These are phyloP conservation scores for Alternaria sp. DNA, from an alignment of 2,329 filamentous ascomycete species.

Conservation along the genomic window DNA sequence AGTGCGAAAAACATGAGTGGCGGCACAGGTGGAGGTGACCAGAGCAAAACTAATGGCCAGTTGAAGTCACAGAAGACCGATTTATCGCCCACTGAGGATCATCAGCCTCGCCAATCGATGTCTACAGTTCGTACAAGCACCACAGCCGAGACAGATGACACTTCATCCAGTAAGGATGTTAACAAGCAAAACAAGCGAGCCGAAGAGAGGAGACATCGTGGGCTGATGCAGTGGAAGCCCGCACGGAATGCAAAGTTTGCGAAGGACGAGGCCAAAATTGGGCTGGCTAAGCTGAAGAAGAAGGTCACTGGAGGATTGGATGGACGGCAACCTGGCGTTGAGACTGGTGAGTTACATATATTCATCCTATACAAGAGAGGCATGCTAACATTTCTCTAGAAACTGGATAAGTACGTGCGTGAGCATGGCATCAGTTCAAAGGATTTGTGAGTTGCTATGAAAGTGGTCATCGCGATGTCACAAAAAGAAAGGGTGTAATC, in stretches of 20 bases:
- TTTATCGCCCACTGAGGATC: constrained; percentile 33
- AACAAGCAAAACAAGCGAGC: constrained; percentile 72
- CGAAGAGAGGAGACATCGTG: constrained; percentile 85
- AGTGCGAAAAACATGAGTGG: constrained; percentile 35
- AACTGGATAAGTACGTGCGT: constrained; percentile 24
- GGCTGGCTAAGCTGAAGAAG: constrained; percentile 77
- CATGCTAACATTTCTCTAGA: constrained; percentile 31
- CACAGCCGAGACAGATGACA: constrained; percentile 24
- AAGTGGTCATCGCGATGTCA: not conserved
- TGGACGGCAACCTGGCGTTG: constrained; percentile 86
- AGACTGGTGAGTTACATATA: constrained; percentile 64
- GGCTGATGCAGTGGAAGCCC: constrained; percentile 94
- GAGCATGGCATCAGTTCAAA: not conserved
- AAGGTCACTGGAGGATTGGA: constrained; percentile 75
- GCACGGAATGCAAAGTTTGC: constrained; percentile 86
- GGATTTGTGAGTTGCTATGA: not conserved
- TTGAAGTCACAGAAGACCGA: constrained; percentile 42
- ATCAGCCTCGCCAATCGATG: constrained; percentile 33
- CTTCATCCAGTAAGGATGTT: constrained; percentile 63
- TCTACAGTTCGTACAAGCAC: constrained; percentile 42
- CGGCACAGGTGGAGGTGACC: constrained; percentile 22
- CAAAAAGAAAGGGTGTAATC: not conserved
- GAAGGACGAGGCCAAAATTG: constrained; percentile 86
- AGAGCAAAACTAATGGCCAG: constrained; percentile 27
- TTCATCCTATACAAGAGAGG: constrained; percentile 12